Conservation (phyloP, 2,329 filamentous ascomycete species). For the Chaetomium globosum region DNA sequence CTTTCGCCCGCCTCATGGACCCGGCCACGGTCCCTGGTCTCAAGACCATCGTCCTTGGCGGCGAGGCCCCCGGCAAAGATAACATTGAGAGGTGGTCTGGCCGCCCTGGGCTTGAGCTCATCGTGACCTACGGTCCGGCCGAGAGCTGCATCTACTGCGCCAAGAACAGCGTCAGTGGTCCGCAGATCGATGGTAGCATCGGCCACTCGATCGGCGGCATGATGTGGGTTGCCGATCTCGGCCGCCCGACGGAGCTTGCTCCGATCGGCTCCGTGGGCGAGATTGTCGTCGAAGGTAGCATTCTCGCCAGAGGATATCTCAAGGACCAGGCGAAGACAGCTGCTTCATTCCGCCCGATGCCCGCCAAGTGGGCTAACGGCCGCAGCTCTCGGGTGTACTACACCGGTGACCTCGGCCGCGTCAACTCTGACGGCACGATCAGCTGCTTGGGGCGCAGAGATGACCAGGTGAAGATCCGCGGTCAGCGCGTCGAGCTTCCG, state of each 20-base stretch:
- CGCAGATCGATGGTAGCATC: slow-evolving; percentile 24
- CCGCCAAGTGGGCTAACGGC: background rate
- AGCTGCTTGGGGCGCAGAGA: slow-evolving; percentile 35
- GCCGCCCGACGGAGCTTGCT: slow-evolving; percentile 23
- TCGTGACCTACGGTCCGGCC: slow-evolving; percentile 33
- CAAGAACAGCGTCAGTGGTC: slow-evolving; percentile 17
- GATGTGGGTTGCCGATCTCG: slow-evolving; percentile 27
- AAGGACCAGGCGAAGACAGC: slow-evolving; percentile 46
- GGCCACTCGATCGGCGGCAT: slow-evolving; percentile 17
- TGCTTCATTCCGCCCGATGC: background rate
- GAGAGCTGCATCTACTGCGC: slow-evolving; percentile 30
- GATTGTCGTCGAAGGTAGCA: slow-evolving; percentile 32
- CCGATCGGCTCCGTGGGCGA: slow-evolving; percentile 33
- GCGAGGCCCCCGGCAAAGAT: slow-evolving; percentile 32
- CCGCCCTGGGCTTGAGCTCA: slow-evolving; percentile 20
- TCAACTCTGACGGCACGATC: slow-evolving; percentile 34
- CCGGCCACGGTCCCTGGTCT: slow-evolving; percentile 34
- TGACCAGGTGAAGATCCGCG: slow-evolving; percentile 35
- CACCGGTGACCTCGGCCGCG: slow-evolving; percentile 42
- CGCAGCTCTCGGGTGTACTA: slow-evolving; percentile 44
- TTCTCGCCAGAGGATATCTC: slow-evolving; percentile 31
- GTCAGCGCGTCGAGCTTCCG: slow-evolving; percentile 40
- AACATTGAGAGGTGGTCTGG: slow-evolving; percentile 31
- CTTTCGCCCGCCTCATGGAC: slow-evolving; percentile 33
- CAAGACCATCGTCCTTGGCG: slow-evolving; percentile 33